Percentiles rank a stretch among this genome's conserved stretches.
Evolutionary conservation across 164 flowering plant genomes (phyloP).

Genomic region (Vitis rotundifolia): DNA sequence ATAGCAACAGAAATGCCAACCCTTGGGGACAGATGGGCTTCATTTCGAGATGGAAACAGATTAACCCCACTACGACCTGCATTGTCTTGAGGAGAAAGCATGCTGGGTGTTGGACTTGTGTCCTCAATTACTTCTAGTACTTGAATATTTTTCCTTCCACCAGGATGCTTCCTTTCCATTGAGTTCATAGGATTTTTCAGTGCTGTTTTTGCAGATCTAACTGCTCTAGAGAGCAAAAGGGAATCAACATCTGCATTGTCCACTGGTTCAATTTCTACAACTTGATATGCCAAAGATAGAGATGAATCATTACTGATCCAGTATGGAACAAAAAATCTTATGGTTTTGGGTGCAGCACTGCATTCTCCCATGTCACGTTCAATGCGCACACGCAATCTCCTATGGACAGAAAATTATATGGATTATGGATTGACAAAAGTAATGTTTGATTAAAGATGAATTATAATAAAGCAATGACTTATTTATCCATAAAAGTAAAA

Average conservation of each 20-base stretch:
- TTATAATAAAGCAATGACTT: background rate
- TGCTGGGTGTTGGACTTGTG: conserved; percentile 62
- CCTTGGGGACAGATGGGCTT: conserved; percentile 67
- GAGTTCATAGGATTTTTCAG: conserved; percentile 44
- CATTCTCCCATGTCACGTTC: conserved; percentile 90
- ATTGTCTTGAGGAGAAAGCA: conserved; percentile 95
- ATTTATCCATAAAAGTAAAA: background rate
- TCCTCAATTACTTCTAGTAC: conserved; percentile 86
- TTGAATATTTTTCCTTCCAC: conserved; percentile 64
- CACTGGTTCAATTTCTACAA: conserved; percentile 81
- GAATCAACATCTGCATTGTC: conserved; percentile 62
- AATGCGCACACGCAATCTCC: conserved; percentile 91
- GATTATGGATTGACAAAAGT: background rate
- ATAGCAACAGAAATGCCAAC: conserved; percentile 86
- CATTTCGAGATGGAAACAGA: conserved; percentile 68
- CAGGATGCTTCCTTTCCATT: conserved; percentile 39
- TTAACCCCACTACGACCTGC: conserved; percentile 56
- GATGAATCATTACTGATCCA: conserved; percentile 86
- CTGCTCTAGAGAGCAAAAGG: conserved; percentile 46
- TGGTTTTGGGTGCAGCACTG: conserved; percentile 73
- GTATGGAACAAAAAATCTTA: conserved; percentile 91
- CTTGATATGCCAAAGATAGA: conserved; percentile 64
- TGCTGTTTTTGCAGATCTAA: conserved; percentile 63
- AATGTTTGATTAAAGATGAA: background rate
- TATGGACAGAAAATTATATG: conserved; percentile 27